Conservation (phyloP, 1,284 basidiomycete species). For the Ganoderma lucidum region DNA sequence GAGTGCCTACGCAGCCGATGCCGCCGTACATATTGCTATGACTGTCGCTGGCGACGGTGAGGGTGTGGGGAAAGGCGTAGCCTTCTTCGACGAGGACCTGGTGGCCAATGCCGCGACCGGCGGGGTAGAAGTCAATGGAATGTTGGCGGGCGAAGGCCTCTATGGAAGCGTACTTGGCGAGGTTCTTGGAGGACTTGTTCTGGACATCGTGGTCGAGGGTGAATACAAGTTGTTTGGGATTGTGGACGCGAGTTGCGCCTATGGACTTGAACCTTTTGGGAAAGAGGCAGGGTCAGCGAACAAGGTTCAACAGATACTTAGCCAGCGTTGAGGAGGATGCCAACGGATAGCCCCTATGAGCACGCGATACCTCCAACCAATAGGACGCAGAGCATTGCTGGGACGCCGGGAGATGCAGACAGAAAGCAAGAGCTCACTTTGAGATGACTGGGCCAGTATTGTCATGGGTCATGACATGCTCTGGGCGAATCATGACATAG, state of each 20-base stretch:
- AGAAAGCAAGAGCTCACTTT: conserved; percentile 66
- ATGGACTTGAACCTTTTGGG: conserved; percentile 89
- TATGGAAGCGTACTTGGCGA: conserved; percentile 93
- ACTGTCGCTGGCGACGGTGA: conserved; percentile 95
- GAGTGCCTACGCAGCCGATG: conserved; percentile 96
- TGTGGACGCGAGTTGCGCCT: conserved; percentile 87
- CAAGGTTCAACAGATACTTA: background rate
- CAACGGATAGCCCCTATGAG: background rate
- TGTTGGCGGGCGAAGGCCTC: conserved; percentile 92
- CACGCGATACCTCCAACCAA: background rate
- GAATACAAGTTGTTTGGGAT: conserved; percentile 91
- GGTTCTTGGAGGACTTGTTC: conserved; percentile 94
- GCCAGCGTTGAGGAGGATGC: background rate
- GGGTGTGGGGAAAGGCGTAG: conserved; percentile 93
- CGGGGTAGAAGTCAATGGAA: conserved; percentile 95
- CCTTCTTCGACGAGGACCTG: conserved; percentile 96
- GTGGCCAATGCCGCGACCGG: conserved; percentile 98
- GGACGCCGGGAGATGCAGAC: background rate
- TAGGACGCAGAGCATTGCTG: background rate
- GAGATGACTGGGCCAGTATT: conserved; percentile 98
- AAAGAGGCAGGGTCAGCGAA: background rate
- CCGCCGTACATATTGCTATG: conserved; percentile 99
- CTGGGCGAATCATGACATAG: conserved; percentile 98
- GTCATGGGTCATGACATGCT: conserved; percentile 98
- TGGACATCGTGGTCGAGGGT: conserved; percentile 99